Evolutionary conservation across 2,329 filamentous ascomycete species (phyloP).

Genomic region (Claviceps fusiformis): DNA sequence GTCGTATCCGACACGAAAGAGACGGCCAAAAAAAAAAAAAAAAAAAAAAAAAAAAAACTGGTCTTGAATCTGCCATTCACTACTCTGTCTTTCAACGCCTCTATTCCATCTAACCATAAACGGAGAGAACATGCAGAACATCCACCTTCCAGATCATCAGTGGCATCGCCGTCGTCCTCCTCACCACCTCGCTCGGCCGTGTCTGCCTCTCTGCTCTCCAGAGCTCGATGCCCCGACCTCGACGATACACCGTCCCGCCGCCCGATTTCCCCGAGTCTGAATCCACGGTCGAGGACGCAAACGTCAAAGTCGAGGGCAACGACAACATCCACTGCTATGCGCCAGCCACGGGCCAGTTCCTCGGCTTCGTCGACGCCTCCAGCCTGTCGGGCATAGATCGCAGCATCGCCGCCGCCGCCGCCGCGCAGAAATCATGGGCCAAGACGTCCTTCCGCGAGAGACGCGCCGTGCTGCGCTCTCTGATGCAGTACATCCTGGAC

Average conservation of each 20-base stretch:
- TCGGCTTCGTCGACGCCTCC: conserved; percentile 66
- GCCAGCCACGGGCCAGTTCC: conserved; percentile 74
- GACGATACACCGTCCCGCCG: conserved; percentile 45
- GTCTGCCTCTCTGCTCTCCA: conserved; percentile 9
- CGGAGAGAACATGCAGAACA: conserved; percentile 10
- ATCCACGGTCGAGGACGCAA: conserved; percentile 43
- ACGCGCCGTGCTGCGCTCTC: conserved; percentile 62
- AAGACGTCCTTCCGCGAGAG: conserved; percentile 65
- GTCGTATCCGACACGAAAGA: background rate
- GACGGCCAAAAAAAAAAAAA: no score
- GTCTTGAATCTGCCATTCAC: no score
- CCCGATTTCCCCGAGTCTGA: conserved; percentile 45
- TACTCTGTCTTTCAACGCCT: no score
- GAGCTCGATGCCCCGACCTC: conserved; percentile 25
- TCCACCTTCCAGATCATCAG: conserved; percentile 13
- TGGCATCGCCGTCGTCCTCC: conserved; percentile 12
- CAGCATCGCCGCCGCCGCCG: conserved; percentile 57
- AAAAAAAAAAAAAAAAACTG: no score
- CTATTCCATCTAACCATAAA: background rate
- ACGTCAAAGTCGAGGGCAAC: conserved; percentile 51
- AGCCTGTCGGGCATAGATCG: conserved; percentile 67
- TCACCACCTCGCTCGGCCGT: conserved; percentile 19
- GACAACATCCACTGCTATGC: conserved; percentile 71
- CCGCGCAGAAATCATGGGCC: conserved; percentile 67
- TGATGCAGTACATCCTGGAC: conserved; percentile 73